Evolutionary conservation across 2,329 filamentous ascomycete genomes (phyloP), one percentile per base, ranked within the genome.

Genomic region (Exophiala spinifera): DNA sequence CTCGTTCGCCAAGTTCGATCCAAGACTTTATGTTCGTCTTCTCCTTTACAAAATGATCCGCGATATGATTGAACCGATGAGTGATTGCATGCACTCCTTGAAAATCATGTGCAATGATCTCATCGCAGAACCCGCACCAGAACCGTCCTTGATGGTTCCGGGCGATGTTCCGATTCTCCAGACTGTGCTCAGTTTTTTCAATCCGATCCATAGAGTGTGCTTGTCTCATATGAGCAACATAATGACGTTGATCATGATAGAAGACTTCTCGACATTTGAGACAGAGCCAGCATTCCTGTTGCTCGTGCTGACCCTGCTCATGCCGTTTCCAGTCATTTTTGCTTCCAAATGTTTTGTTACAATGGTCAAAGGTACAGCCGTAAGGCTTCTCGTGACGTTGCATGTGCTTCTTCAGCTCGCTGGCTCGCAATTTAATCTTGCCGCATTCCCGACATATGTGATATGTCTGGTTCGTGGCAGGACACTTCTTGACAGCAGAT

Each of bases 281-380:
- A 66, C 91, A 96, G 25, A 81, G 82, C 84, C 88, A 96, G 45
- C 79, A 78, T 64, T 91, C 86, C 4, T 81, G 69, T 55, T 87
- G 82, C 57, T 81, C 83, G 67, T 96, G 91, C 65, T 92, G 87
- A 14, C 81, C 84, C 61, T 84, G 87, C 66, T 96, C 92, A 65
- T 96, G 91, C 1, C 91, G 83, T 67, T 95, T 95, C 91, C 84
- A 96, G 70, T 96, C 91, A 55, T 90, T 91, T 67, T 96, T 95
- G 69, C 88, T 91, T n/a, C 91, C 91, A 62, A 96, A 96, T 0
- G 68, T 76, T 65, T 89, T 91, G 46, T 72, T 69, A 65, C 91
- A 96, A 25, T 74, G 71, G 7, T 76, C 70, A 60, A 85, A 88
- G 0, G 90, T 95, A 69, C 91, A 96, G 11, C 84, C 85, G 59